Percentiles rank a stretch among this genome's conserved stretches.
phyloP scores from a whole-genome alignment of 192 early-diverging fungal genomes.

The Coemansia sp. region DNA sequence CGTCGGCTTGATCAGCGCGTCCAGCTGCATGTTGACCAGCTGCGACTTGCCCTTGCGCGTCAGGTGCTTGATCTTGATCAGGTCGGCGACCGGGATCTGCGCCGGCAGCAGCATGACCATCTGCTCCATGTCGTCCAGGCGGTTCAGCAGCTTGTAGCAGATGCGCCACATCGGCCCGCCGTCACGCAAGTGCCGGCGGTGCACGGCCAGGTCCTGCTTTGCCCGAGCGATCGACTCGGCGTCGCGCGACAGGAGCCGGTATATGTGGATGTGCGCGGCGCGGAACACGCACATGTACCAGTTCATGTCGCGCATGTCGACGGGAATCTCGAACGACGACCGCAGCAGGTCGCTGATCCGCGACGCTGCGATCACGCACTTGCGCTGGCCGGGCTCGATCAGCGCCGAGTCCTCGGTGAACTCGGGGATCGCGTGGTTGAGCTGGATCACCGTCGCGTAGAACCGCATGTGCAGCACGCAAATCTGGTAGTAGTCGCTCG shows the following conservation, averaged over 20 bases:
- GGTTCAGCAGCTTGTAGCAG: constrained; percentile 51
- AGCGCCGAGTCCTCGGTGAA: constrained; percentile 44
- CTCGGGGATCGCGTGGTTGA: constrained; percentile 52
- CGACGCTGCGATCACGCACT: constrained; percentile 50
- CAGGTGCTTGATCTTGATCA: constrained; percentile 41
- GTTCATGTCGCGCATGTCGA: constrained; percentile 49
- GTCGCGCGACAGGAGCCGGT: constrained; percentile 42
- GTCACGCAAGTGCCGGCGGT: constrained; percentile 47
- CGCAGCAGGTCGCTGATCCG: constrained; percentile 48
- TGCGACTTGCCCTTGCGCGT: constrained; percentile 49
- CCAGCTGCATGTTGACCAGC: constrained; percentile 53
- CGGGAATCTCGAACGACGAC: constrained; percentile 44
- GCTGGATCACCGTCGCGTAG: constrained; percentile 49
- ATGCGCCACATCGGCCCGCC: constrained; percentile 49
- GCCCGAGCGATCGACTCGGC: constrained; percentile 39
- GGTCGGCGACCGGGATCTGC: constrained; percentile 46
- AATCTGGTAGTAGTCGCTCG: constrained; percentile 43
- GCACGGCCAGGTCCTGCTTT: constrained; percentile 52
- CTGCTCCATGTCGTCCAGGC: constrained; percentile 54
- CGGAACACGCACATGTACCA: constrained; percentile 57
- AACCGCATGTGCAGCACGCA: constrained; percentile 47
- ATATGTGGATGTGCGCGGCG: constrained; percentile 49
- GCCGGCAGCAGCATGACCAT: constrained; percentile 52
- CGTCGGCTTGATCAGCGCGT: constrained; percentile 45
- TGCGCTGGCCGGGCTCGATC: constrained; percentile 50